Evolutionary conservation across 2,329 filamentous ascomycete genomes (phyloP), one percentile per base, ranked within the genome.

Genomic region (Rhinocladiella mackenziei): DNA sequence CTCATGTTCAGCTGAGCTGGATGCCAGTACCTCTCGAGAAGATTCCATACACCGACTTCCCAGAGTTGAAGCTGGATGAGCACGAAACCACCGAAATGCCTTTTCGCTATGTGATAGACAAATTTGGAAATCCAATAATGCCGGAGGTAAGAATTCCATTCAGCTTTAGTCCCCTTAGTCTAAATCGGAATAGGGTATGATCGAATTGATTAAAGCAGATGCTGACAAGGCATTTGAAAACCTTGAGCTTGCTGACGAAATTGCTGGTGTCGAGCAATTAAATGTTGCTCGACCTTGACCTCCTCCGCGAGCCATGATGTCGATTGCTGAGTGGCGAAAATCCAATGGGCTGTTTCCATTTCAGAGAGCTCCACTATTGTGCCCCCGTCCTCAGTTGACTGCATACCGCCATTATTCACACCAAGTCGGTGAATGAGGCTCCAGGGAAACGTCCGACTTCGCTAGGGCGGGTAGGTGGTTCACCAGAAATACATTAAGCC

Each of bases 41-140:
- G 54, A 84, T 98, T 23, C 75, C 81, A 2, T 96, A 92, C 62
- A 65, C 92, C 23, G 89, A 97, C 63, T 82, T 86, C 60, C 92
- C 92, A 0, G 91, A 97, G 62, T 77, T 98, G 61, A 83, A 83
- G 61, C 84, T 97, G 64, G 87, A 86, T 64, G 83, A 92, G 62
- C 83, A 94, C 60, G 92, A 98, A 69, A 92, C 86, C 64, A 95
- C 89, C 0, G 77, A 95, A 65, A 97, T 98, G 92, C 92, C 92
- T 1, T 98, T 98, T 67, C 86, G 92, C 56, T 98, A 98, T 62
- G 89, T 98, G 38, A 83, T 78, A 61, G 82, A 77, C 39, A 70
- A 78, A 8, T 72, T 86, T 44, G 88, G 85, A 32, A 74, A 86
- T 56, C 87, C 89, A 1, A 81, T 96, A 46, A 95, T 98, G 89